Evolutionary conservation across 1,139 yeast genomes (phyloP).

Genomic region (Nakaseomyces kungkrabaensis): DNA sequence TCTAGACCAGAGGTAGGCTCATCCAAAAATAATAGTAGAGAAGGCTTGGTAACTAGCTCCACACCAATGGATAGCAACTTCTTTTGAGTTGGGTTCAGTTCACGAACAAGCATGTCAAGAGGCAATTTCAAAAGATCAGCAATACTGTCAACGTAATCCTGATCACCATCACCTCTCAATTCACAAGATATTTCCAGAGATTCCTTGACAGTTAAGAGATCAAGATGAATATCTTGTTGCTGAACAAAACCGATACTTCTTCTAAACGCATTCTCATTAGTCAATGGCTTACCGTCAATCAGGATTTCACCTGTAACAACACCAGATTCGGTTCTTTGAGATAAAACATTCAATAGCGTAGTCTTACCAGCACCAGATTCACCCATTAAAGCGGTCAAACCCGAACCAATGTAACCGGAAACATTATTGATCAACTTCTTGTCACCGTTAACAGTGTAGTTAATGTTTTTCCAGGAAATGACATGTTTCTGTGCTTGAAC

Average conservation of each 20-base stretch:
- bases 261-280: slow-evolving; percentile 35
- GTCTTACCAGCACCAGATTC: slow-evolving; percentile 59
- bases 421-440: slow-evolving; percentile 35
- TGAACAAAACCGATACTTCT: slow-evolving; percentile 51
- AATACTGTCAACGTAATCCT: slow-evolving; percentile 39
- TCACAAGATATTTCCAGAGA: slow-evolving; percentile 42
- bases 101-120: slow-evolving; percentile 33
- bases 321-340: slow-evolving; percentile 42
- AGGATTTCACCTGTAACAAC: slow-evolving; percentile 46
- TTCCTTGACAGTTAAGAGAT: slow-evolving; percentile 42
- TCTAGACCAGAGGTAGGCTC: slow-evolving; percentile 43
- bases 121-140: slow-evolving; percentile 34
- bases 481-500: slow-evolving; percentile 37
- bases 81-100: slow-evolving; percentile 34
- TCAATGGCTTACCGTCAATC: slow-evolving; percentile 41
- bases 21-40: slow-evolving; percentile 37
- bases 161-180: slow-evolving; percentile 40
- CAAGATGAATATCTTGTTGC: slow-evolving; percentile 47
- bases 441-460: slow-evolving; percentile 35
- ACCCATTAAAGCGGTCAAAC: slow-evolving; percentile 48
- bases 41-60: slow-evolving; percentile 41
- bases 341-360: slow-evolving; percentile 42
- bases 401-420: slow-evolving; percentile 45
- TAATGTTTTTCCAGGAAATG: slow-evolving; percentile 38
- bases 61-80: slow-evolving; percentile 47